Percentiles rank a stretch among this genome's conserved stretches.
Conservation (phyloP, 148 eudicot genomes). For the Chenopodium berlandieri region DNA sequence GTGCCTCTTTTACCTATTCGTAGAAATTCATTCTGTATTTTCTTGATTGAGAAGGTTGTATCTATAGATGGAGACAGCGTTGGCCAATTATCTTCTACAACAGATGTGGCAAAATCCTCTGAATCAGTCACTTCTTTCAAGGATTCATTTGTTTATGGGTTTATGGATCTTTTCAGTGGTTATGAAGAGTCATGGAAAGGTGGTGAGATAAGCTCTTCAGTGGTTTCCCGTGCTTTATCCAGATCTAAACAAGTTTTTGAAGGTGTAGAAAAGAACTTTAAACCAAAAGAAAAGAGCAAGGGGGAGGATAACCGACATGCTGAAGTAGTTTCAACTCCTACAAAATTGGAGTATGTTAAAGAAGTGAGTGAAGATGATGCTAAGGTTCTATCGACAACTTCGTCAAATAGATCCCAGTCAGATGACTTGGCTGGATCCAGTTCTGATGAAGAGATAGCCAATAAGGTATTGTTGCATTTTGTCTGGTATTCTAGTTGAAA, state of each 20-base stretch:
- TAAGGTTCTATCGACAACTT: conserved; percentile 36
- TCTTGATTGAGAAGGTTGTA: conserved; percentile 40
- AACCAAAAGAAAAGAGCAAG: conserved; percentile 48
- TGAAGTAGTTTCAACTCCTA: conserved; percentile 19
- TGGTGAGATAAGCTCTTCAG: conserved; percentile 36
- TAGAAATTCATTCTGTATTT: conserved; percentile 20
- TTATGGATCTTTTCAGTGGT: conserved; percentile 85
- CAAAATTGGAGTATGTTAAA: conserved; percentile 55
- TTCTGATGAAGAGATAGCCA: conserved; percentile 29
- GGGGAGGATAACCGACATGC: conserved; percentile 44
- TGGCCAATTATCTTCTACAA: conserved; percentile 31
- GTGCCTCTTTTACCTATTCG: conserved; percentile 14
- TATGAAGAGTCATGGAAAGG: conserved; percentile 80
- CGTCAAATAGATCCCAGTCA: conserved; percentile 41
- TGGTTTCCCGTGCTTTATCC: conserved; percentile 35
- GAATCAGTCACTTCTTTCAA: conserved; percentile 35
- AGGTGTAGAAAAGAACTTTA: conserved; percentile 52
- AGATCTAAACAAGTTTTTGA: conserved; percentile 47
- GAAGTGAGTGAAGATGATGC: conserved; percentile 64
- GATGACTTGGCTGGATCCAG: conserved; percentile 43
- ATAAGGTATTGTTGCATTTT: conserved; percentile 24
- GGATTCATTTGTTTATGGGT: conserved; percentile 71
- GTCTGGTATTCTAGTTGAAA: background rate
- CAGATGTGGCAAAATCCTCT: conserved; percentile 39
- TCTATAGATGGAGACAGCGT: conserved; percentile 36